Evolutionary conservation across 306 rosid genomes (phyloP).

Genomic region (Cucurbita maxima): DNA sequence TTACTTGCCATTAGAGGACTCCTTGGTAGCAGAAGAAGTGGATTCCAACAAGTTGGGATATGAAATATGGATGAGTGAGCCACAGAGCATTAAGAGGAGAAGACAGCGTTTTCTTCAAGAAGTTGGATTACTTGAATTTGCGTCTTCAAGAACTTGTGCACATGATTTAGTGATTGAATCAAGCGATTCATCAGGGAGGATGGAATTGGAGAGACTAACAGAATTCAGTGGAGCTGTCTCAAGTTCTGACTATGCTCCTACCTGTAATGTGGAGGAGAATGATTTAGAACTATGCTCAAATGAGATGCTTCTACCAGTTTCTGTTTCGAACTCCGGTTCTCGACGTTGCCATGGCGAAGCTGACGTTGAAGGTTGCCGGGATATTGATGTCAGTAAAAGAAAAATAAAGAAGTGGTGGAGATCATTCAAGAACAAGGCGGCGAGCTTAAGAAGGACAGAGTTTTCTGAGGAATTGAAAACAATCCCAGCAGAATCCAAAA

Average conservation of each 20-base stretch:
- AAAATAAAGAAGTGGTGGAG: conserved; percentile 50
- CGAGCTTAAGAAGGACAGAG: conserved; percentile 8
- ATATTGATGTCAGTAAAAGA: conserved; percentile 14
- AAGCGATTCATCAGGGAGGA: conserved; percentile 12
- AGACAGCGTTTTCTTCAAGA: conserved; percentile 35
- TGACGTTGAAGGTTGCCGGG: conserved; percentile 13
- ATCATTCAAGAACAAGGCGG: conserved; percentile 19
- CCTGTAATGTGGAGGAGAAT: conserved; percentile 1
- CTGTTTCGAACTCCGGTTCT: conserved; percentile 13
- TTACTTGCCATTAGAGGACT: conserved; percentile 33
- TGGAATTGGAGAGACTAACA: conserved; percentile 29
- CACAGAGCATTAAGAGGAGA: conserved; percentile 60
- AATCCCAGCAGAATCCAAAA: background rate
- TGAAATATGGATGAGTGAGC: conserved; percentile 67
- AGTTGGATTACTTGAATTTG: conserved; percentile 36
- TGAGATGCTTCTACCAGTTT: conserved; percentile 9
- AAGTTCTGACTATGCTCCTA: conserved; percentile 9
- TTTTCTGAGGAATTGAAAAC: conserved; percentile 14
- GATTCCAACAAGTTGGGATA: conserved; percentile 14
- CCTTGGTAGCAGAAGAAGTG: conserved; percentile 15
- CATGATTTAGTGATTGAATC: conserved; percentile 8
- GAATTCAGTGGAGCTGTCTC: conserved; percentile 32
- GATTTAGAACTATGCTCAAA: conserved; percentile 3
- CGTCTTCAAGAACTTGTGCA: conserved; percentile 13
- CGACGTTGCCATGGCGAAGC: conserved; percentile 15